A percentile compares a stretch with the other conserved stretches of the same genome.
These are phyloP conservation scores for Xylariaceae sp. DNA, from an alignment of 2,329 filamentous ascomycete species.

Conservation along the genomic window DNA sequence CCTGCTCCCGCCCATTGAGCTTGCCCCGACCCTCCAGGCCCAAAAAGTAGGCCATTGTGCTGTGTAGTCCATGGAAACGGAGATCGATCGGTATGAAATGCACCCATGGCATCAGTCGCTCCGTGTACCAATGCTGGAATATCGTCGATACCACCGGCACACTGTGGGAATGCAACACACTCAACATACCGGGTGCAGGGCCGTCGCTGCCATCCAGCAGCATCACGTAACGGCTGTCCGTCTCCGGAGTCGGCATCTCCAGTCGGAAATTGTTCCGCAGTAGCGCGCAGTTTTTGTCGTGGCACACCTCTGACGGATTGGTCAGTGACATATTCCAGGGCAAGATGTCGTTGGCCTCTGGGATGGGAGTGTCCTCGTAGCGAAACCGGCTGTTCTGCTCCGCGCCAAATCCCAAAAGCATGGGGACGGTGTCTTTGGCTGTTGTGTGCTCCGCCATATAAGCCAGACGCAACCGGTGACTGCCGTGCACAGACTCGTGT, in stretches of 20 bases:
- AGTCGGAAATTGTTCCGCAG: slow-evolving; percentile 52
- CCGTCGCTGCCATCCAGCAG: slow-evolving; percentile 70
- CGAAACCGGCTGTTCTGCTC: slow-evolving; percentile 42
- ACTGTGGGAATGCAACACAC: slow-evolving; percentile 62
- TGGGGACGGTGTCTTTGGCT: slow-evolving; percentile 44
- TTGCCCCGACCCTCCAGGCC: slow-evolving; percentile 49
- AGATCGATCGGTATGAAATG: slow-evolving; percentile 79
- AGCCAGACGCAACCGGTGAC: slow-evolving; percentile 70
- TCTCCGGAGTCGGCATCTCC: slow-evolving; percentile 54
- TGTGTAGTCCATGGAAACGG: slow-evolving; percentile 70
- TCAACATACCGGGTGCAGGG: slow-evolving; percentile 57
- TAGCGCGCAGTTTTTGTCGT: slow-evolving; percentile 45
- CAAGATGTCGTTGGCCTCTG: slow-evolving; percentile 52
- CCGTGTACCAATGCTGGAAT: slow-evolving; percentile 78
- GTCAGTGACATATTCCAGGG: slow-evolving; percentile 59
- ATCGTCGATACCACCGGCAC: slow-evolving; percentile 70
- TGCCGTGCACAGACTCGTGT: slow-evolving; percentile 58
- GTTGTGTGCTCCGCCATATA: slow-evolving; percentile 64
- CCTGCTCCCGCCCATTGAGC: slow-evolving; percentile 44
- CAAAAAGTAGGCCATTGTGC: slow-evolving; percentile 70
- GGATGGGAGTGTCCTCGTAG: slow-evolving; percentile 54
- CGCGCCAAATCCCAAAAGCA: slow-evolving; percentile 52
- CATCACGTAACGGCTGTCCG: slow-evolving; percentile 68
- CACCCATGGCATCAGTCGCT: slow-evolving; percentile 70
- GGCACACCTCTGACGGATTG: slow-evolving; percentile 55